Percentiles rank a stretch among this genome's conserved stretches.
These are phyloP conservation scores for Hypoxylon subgilvum DNA, from an alignment of 495 filamentous ascomycete species.

Conservation along the genomic window DNA sequence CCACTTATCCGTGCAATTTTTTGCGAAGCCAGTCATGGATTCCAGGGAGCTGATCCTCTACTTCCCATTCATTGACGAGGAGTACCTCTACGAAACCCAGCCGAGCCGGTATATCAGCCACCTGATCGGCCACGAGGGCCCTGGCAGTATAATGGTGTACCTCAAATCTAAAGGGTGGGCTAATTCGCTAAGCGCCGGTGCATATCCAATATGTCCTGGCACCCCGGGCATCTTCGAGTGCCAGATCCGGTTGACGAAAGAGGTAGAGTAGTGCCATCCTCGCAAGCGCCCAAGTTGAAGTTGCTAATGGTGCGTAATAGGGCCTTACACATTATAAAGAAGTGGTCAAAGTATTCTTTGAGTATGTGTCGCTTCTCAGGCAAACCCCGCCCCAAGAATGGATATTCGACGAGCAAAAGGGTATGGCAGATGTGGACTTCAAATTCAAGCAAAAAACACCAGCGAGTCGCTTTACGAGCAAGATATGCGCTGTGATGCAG, in stretches of 20 bases:
- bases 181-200: slow-evolving; percentile 82
- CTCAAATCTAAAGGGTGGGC: slow-evolving; percentile 96
- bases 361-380: slow-evolving; percentile 88
- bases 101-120: slow-evolving; percentile 92
- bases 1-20: slow-evolving; percentile 78
- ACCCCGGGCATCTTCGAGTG: slow-evolving; percentile 80
- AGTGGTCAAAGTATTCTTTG: slow-evolving; percentile 85
- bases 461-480: slow-evolving; percentile 85
- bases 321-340: slow-evolving; percentile 80
- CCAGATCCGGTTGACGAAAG: slow-evolving; percentile 81
- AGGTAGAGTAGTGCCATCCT: slow-evolving; percentile 53
- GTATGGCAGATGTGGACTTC: slow-evolving; percentile 90
- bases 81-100: slow-evolving; percentile 78
- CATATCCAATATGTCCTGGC: slow-evolving; percentile 78
- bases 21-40: slow-evolving; percentile 97
- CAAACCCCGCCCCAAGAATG: slow-evolving; percentile 84
- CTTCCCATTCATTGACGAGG: slow-evolving; percentile 91
- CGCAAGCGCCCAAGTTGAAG: not conserved
- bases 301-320: slow-evolving; percentile 35
- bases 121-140: slow-evolving; percentile 94
- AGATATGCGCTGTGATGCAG: slow-evolving; percentile 84
- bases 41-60: slow-evolving; percentile 79
- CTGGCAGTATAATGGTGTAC: slow-evolving; percentile 93
- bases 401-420: slow-evolving; percentile 91
- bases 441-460: slow-evolving; percentile 91